Conservation (phyloP, 352 stramenopile genomes). For the Globisporangium iwayamae region DNA sequence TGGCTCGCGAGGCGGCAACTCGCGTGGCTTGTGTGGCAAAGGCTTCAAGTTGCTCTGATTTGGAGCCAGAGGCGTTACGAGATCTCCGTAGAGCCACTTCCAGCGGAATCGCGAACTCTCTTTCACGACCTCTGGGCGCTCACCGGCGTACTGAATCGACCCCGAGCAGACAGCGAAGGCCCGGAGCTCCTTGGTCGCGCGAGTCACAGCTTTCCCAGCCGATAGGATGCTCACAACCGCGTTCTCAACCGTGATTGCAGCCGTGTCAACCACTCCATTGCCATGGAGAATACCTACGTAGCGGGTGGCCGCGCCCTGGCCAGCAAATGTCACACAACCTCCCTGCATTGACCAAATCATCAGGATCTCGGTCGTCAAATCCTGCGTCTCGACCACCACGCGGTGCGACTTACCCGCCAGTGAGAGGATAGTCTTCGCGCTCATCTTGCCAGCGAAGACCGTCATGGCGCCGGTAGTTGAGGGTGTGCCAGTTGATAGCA, state of each 20-base stretch:
- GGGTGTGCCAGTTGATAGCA: not conserved
- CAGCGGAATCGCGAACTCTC: not conserved
- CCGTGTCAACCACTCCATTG: not conserved
- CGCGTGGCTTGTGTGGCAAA: not conserved
- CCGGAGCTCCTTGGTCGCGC: conserved; percentile 2
- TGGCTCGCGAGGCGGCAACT: not conserved
- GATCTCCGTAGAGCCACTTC: not conserved
- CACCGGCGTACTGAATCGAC: not conserved
- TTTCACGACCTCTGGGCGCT: not conserved
- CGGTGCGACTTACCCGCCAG: not conserved
- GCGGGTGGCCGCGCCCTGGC: not conserved
- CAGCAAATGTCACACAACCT: not conserved
- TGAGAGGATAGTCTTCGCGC: not conserved
- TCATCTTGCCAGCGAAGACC: not conserved
- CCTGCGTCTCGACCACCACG: not conserved
- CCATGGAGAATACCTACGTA: not conserved
- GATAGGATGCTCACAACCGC: not conserved
- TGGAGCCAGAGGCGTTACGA: not conserved
- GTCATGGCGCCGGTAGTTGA: not conserved
- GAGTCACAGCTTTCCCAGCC: not conserved
- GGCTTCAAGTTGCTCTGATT: too few species aligned
- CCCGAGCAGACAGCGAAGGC: not conserved
- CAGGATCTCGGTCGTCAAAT: conserved; percentile 9
- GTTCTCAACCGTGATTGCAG: not conserved
- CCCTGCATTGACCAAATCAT: conserved; percentile 7